These are phyloP conservation scores for Calonectria pauciramosa DNA, from an alignment of 2,329 filamentous ascomycete species.

Conservation along the genomic window DNA sequence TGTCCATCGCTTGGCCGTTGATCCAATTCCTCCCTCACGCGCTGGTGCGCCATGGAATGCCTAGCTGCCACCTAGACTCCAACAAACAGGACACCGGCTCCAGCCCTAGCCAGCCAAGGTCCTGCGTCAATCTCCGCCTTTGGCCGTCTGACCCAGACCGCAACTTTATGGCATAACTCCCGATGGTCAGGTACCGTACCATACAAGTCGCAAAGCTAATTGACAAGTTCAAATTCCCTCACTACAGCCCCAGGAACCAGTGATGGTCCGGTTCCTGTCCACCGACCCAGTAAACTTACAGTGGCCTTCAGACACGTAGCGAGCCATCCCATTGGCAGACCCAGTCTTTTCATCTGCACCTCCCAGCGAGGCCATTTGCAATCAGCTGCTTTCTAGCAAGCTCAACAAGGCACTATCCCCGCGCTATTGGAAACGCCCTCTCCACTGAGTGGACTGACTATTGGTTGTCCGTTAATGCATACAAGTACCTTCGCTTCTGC, in stretches of 20 bases:
- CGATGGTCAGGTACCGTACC: neutral
- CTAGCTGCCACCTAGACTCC: neutral
- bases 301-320: neutral
- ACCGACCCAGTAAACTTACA: neutral
- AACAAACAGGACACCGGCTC: neutral
- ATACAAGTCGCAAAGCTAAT: conserved; percentile 1
- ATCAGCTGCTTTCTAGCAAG: neutral
- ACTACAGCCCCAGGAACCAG: neutral
- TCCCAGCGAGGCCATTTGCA: neutral
- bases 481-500: neutral
- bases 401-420: neutral
- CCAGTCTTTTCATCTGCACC: neutral
- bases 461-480: neutral
- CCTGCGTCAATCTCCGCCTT: neutral
- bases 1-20: neutral
- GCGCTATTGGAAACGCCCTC: neutral
- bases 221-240: conserved; percentile 10
- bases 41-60: neutral
- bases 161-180: neutral
- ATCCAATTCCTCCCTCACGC: neutral
- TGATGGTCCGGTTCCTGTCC: neutral
- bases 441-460: neutral
- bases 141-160: neutral
- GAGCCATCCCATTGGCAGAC: neutral
- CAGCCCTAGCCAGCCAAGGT: neutral